Percentiles rank a stretch among this genome's conserved stretches.
These are phyloP conservation scores for Leucocoprinus leucothites DNA, from an alignment of 768 basidiomycete species.

Conservation along the genomic window DNA sequence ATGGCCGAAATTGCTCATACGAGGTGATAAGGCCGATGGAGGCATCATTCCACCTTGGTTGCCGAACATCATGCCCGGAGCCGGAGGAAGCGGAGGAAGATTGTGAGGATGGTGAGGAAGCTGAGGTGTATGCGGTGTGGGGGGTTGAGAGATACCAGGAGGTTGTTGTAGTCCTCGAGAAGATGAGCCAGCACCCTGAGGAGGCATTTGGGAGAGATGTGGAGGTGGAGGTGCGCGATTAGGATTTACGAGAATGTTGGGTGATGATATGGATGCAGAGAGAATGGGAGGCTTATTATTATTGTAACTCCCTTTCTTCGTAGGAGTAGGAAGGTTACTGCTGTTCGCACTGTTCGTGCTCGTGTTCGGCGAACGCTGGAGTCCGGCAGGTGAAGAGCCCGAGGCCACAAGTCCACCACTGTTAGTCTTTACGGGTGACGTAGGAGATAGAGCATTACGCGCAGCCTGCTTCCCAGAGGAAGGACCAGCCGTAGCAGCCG, in stretches of 20 bases:
- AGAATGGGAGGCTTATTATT: constrained; percentile 29
- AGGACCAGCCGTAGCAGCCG: constrained; percentile 27
- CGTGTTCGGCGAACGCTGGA: constrained; percentile 39
- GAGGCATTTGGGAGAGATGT: constrained; percentile 21
- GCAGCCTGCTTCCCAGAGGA: constrained; percentile 35
- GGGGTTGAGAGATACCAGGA: constrained; percentile 35
- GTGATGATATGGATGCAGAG: constrained; percentile 18
- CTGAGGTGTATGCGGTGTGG: constrained; percentile 41
- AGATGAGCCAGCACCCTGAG: constrained; percentile 1
- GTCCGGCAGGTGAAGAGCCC: constrained; percentile 37
- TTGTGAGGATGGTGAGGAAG: constrained; percentile 43
- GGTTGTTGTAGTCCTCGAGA: constrained; percentile 20
- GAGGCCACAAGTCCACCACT: constrained; percentile 34
- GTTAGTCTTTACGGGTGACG: constrained; percentile 20
- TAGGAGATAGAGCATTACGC: constrained; percentile 49
- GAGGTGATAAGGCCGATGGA: constrained; percentile 53
- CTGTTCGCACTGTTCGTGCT: constrained; percentile 33
- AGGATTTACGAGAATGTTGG: constrained; percentile 17
- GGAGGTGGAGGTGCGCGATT: constrained; percentile 30
- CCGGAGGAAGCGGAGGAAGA: constrained; percentile 35
- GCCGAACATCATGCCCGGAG: constrained; percentile 44
- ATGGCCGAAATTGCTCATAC: constrained; percentile 43
- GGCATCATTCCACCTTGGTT: constrained; percentile 27
- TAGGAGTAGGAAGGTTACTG: constrained; percentile 20
- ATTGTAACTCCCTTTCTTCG: constrained; percentile 57